Base-by-base conservation (phyloP, 306 rosid genomes). In the Sicyos baderoa region DNA sequence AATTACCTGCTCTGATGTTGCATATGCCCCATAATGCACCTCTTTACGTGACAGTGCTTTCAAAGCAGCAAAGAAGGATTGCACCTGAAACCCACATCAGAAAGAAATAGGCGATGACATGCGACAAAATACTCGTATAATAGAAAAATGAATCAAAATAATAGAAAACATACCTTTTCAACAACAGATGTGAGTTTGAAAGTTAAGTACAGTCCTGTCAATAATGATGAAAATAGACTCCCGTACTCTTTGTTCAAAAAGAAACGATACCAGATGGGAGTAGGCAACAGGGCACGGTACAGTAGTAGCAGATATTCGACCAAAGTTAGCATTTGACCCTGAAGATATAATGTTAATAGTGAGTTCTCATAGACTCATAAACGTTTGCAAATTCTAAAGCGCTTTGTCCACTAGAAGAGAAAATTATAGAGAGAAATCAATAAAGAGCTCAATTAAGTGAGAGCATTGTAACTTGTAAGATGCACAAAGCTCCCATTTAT, bases 251-350 rank as follows among this genome's bases (percentile, higher is more conserved):
- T 93, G 88, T 93, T 93, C 80, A 93, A 84, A 79, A 93, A 93
- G 88, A 93, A 93, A n/a, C 96, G 96, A 73, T 93, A 93, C 99
- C 99, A 93, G 58, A 93, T 94, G 14, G 99, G 94, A 9, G 99
- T 84, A 52, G 99, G 99, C 87, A 93, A 70, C 76, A 93, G 82
- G 72, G 99, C 96, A 68, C 97, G 97, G 84, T 93, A 93, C 72
- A 93, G 82, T 71, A 93, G 82, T 60, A 93, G 86, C 51, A 90
- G 74, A 80, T 93, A 93, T 79, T 93, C 99, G 66, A 90, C 79
- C 77, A 90, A 76, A 77, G 97, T 93, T 66, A 93, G 86, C 96
- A 93, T 81, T 86, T 90, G 97, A 77, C 99, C 99, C 99, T 93
- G 82, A 32, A 72, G 44, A 76, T 7, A 60, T 55, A 42, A 45